Evolutionary conservation across 805 yeast genomes (phyloP), one percentile per base, ranked within the genome.

Genomic region (Metschnikowia henanensis): DNA sequence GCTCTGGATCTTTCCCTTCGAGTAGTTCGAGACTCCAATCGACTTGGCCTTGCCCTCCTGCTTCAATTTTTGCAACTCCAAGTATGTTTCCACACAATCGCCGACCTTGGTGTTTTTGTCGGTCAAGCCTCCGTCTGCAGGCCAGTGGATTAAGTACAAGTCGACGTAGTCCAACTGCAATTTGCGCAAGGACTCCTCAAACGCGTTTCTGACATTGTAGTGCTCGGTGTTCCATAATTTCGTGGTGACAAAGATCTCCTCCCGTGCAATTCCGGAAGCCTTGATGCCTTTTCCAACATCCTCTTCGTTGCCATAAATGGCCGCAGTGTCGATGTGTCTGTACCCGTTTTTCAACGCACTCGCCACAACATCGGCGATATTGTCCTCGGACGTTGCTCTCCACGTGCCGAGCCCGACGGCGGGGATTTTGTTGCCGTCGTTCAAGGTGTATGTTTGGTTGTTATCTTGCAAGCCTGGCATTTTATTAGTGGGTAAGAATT

Each of bases 121-220:
- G 16, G 67, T 68, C n/a, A 72, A 63, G 41, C 72, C 75, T 46
- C 77, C 61, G 10, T 84, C 69, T 32, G 77, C 76, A 5, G 96
- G 96, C 95, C 95, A 88, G 65, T 88, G 96, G 61, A 87, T 75
- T 58, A 88, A 73, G 60, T 82, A 81, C 46, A 88, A 68, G 60
- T 88, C 96, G 41, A 88, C 84, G 57, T 88, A 88, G 39, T 84
- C 92, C 53, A 86, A 58, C 0, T 81, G 82, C 49, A 87, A 70
- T 57, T 82, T 79, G 53, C 73, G 55, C 56, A 87, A 70, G 6
- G 91, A 83, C 38, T 65, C 68, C 9, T 79, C 74, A 31, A 87
- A 64, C 9, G 84, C 85, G 17, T 59, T 66, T 28, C 58, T 76
- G 10, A 82, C 82, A 45, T 72, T 61, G 48, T 70, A 60, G 67